Evolutionary conservation across 2,329 filamentous ascomycete species (phyloP).

Genomic region (Aspergillus nomiae): DNA sequence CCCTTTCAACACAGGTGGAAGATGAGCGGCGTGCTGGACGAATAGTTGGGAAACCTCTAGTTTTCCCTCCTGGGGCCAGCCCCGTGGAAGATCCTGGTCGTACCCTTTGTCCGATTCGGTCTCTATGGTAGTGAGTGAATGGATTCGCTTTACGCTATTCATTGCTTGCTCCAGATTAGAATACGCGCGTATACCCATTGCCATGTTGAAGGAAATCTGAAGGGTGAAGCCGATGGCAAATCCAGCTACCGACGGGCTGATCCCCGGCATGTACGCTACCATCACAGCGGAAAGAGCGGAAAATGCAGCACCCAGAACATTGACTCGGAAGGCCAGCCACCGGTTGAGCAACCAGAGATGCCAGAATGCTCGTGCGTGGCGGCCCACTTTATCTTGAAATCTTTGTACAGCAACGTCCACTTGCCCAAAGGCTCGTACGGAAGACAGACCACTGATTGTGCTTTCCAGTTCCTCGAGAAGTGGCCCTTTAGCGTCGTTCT

Average conservation of each 20-base stretch:
- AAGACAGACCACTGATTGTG: no score
- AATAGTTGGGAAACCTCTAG: constrained; percentile 74
- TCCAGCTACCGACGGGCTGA: constrained; percentile 2
- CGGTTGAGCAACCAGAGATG: constrained; percentile 6
- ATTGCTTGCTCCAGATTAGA: constrained; percentile 1
- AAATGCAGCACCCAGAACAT: neutral
- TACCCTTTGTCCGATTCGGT: constrained; percentile 25
- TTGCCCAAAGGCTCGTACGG: no score
- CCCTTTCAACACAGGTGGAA: constrained; percentile 49
- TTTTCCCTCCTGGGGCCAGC: constrained; percentile 57
- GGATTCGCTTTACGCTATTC: constrained; percentile 45
- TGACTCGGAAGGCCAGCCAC: constrained; percentile 1
- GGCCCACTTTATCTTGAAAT: neutral
- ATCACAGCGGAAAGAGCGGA: neutral
- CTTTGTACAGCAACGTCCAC: no score
- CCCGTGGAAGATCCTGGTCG: constrained; percentile 16
- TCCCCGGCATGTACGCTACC: neutral
- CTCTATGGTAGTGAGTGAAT: constrained; percentile 54
- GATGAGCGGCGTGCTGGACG: constrained; percentile 69
- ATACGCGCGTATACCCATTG: neutral
- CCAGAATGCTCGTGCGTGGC: constrained; percentile 5
- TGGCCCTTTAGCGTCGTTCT: no score
- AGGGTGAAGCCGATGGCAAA: neutral
- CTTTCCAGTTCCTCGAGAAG: no score
- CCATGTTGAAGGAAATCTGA: neutral